Conservation (phyloP, 345 rosid species). For the Lepidium africanum region DNA sequence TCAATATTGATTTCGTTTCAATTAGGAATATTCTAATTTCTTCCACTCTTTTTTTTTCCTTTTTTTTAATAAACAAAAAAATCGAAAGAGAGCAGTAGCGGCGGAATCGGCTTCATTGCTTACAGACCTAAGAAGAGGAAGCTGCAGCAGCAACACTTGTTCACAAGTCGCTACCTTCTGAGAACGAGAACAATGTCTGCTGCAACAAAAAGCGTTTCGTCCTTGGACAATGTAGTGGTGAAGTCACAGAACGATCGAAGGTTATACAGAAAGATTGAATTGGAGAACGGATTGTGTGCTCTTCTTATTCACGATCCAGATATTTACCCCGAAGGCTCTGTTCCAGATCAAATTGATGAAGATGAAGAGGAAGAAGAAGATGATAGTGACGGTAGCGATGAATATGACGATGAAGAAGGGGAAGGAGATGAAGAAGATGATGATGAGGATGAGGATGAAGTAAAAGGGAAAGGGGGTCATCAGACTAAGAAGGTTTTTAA, state of each 20-base stretch:
- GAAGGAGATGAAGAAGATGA: conserved; percentile 25
- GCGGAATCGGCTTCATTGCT: conserved; percentile 25
- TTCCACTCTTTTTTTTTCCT: no score
- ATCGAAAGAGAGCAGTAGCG: conserved; percentile 10
- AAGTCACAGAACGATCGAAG: conserved; percentile 82
- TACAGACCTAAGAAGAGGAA: conserved; percentile 21
- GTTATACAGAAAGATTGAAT: conserved; percentile 58
- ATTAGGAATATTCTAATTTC: not conserved
- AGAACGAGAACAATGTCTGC: conserved; percentile 32
- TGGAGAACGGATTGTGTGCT: conserved; percentile 72
- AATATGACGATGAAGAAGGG: conserved; percentile 26
- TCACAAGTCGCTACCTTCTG: not conserved
- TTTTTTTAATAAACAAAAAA: not conserved
- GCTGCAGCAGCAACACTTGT: conserved; percentile 1
- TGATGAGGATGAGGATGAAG: conserved; percentile 22
- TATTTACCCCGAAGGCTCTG: conserved; percentile 49
- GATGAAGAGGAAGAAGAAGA: conserved; percentile 32
- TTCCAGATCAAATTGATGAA: conserved; percentile 17
- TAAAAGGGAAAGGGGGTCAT: conserved; percentile 27
- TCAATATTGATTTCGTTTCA: not conserved
- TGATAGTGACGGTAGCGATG: conserved; percentile 23
- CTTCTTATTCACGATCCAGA: conserved; percentile 94
- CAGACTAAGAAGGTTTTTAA: conserved; percentile 64
- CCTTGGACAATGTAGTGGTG: conserved; percentile 53
- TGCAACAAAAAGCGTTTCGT: conserved; percentile 22